A percentile compares a stretch with the other conserved stretches of the same genome.
Conservation (phyloP, 768 basidiomycete species). For the Scleroderma citrinum region DNA sequence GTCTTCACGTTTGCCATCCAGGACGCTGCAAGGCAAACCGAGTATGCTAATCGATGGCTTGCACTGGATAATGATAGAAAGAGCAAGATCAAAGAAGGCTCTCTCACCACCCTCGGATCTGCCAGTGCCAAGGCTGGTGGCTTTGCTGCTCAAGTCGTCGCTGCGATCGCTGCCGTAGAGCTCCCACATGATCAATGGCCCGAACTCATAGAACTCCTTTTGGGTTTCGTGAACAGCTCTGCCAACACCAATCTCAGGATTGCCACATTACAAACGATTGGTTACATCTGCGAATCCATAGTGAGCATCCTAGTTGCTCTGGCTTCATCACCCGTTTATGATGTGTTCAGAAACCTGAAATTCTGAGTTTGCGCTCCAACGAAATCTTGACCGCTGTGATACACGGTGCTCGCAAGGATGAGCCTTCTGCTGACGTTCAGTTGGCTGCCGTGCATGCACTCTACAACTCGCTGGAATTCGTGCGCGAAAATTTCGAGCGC, state of each 20-base stretch:
- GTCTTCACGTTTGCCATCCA: conserved; percentile 32
- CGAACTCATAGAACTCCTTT: conserved; percentile 80
- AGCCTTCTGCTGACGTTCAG: conserved; percentile 86
- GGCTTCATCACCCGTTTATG: neutral
- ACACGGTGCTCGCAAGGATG: conserved; percentile 95
- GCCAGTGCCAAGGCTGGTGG: conserved; percentile 65
- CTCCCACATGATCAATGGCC: conserved; percentile 85
- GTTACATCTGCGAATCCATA: conserved; percentile 95
- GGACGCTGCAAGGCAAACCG: conserved; percentile 70
- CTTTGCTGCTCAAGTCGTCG: conserved; percentile 89
- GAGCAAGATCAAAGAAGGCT: conserved; percentile 81
- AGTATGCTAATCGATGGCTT: conserved; percentile 78
- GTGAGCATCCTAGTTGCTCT: conserved; percentile 45
- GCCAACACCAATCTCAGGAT: conserved; percentile 71
- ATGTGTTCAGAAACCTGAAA: conserved; percentile 76
- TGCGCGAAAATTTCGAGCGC: conserved; percentile 95
- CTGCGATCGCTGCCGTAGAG: conserved; percentile 92
- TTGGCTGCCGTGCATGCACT: conserved; percentile 88
- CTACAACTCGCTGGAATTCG: conserved; percentile 94
- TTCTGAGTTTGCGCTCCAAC: conserved; percentile 83
- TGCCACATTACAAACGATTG: conserved; percentile 90
- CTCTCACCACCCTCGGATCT: conserved; percentile 78
- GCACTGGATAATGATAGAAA: conserved; percentile 61
- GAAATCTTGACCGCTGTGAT: conserved; percentile 98
- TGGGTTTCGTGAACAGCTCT: conserved; percentile 79